Conservation (phyloP, 2,329 filamentous ascomycete genomes). For the Calonectria pseudoturangicola region DNA sequence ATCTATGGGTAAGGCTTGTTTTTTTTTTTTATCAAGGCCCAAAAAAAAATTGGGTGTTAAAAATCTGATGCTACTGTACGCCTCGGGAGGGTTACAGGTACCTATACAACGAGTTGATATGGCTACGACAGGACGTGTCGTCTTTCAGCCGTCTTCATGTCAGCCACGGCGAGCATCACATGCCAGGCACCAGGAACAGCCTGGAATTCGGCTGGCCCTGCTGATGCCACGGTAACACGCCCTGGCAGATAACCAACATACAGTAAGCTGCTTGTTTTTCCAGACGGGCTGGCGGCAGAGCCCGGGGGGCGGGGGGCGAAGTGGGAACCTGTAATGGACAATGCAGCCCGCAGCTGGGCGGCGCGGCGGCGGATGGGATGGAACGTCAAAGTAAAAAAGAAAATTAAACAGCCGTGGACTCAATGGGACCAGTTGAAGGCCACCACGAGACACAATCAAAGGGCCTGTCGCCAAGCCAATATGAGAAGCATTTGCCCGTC, state of each 20-base stretch:
- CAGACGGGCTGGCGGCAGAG: not conserved
- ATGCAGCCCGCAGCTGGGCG: not conserved
- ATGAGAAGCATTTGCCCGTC: not conserved
- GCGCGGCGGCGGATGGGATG: not conserved
- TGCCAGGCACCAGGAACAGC: constrained; percentile 38
- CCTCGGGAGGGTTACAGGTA: not conserved
- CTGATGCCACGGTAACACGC: constrained; percentile 30
- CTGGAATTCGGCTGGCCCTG: constrained; percentile 13
- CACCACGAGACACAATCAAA: constrained; percentile 18
- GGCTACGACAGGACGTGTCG: not conserved
- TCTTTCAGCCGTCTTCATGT: not conserved
- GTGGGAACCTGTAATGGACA: constrained; percentile 15
- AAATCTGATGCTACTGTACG: not conserved
- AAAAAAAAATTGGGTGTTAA: too few relatives aligned
- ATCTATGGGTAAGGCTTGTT: constrained; percentile 6
- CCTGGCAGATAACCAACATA: constrained; percentile 12
- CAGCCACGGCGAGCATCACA: constrained; percentile 35
- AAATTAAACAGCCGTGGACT: constrained; percentile 8
- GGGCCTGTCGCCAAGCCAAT: constrained; percentile 23
- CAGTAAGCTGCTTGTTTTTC: not conserved
- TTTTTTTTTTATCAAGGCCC: not conserved
- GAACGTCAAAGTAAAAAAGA: not conserved
- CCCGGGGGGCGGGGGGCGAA: not conserved
- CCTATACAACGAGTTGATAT: constrained; percentile 2
- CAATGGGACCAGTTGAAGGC: not conserved